These are phyloP conservation scores for Schizopora paradoxa DNA, from an alignment of 1,284 basidiomycete species.

Conservation along the genomic window DNA sequence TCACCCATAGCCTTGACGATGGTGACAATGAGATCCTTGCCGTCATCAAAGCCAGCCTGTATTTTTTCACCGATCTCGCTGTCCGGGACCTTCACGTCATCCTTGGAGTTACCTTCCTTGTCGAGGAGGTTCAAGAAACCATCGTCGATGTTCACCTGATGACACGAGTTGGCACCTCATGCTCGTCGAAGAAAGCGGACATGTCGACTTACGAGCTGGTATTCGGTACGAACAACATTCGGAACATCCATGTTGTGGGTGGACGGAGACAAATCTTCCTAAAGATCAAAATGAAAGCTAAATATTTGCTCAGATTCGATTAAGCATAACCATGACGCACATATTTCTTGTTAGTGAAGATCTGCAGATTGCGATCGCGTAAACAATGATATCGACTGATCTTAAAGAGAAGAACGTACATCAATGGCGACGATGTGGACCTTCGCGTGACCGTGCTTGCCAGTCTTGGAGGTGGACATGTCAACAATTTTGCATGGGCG, in stretches of 20 bases:
- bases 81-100: slow-evolving; percentile 94
- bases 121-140: slow-evolving; percentile 95
- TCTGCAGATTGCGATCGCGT: slow-evolving; percentile 41
- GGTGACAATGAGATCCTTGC: slow-evolving; percentile 87
- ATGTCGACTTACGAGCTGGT: slow-evolving; percentile 68
- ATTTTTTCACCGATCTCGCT: slow-evolving; percentile 80
- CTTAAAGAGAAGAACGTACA: slow-evolving; percentile 48
- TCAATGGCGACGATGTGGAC: slow-evolving; percentile 97
- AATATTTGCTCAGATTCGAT: slow-evolving; percentile 13
- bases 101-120: slow-evolving; percentile 80
- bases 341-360: slow-evolving; percentile 94
- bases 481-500: slow-evolving; percentile 99
- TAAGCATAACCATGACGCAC: too few relatives aligned
- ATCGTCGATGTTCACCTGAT: slow-evolving; percentile 79
- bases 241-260: slow-evolving; percentile 99
- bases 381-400: slow-evolving; percentile 11
- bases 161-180: not conserved
- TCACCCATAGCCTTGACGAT: slow-evolving; percentile 90
- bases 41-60: slow-evolving; percentile 69
- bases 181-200: not conserved
- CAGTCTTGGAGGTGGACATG: slow-evolving; percentile 99
- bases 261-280: slow-evolving; percentile 98
- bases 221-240: slow-evolving; percentile 89
- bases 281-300: not conserved
- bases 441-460: slow-evolving; percentile 99